Conservation (phyloP, 768 basidiomycete genomes). For the Naganishia randhawae region DNA sequence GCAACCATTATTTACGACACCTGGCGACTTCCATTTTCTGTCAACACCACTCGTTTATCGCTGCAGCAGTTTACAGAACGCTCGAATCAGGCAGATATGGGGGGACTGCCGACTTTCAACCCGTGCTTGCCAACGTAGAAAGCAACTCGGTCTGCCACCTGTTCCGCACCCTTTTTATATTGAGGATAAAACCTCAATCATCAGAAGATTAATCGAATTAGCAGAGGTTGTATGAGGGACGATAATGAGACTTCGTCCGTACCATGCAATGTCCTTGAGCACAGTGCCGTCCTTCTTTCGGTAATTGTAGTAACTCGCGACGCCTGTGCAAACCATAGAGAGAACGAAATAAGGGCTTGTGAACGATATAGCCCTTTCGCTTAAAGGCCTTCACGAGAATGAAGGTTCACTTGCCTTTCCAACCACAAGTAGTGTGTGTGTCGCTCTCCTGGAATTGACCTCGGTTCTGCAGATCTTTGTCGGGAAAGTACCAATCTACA, state of each 20-base stretch:
- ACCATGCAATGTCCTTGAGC: constrained; percentile 47
- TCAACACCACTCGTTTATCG: neutral
- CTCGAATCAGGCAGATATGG: neutral
- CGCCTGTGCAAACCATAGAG: constrained; percentile 30
- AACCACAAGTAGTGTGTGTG: constrained; percentile 44
- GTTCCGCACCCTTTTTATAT: constrained; percentile 42
- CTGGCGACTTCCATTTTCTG: neutral
- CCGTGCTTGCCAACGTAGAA: constrained; percentile 42
- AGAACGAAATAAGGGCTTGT: neutral
- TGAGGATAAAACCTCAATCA: constrained; percentile 45
- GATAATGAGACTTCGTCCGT: neutral
- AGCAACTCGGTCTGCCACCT: constrained; percentile 40
- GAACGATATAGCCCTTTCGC: too few species aligned
- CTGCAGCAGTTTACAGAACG: neutral
- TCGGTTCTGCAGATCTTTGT: constrained; percentile 42
- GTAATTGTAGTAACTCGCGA: constrained; percentile 46
- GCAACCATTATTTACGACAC: too few species aligned
- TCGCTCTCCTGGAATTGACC: constrained; percentile 34
- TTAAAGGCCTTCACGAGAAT: too few species aligned
- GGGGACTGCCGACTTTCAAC: constrained; percentile 26
- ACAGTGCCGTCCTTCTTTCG: constrained; percentile 40
- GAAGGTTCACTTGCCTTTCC: constrained; percentile 43
- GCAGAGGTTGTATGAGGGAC: neutral
- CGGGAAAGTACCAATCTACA: constrained; percentile 46
- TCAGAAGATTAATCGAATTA: too few species aligned